phyloP scores from a whole-genome alignment of 257 asterid species.

The Phtheirospermum japonicum region DNA sequence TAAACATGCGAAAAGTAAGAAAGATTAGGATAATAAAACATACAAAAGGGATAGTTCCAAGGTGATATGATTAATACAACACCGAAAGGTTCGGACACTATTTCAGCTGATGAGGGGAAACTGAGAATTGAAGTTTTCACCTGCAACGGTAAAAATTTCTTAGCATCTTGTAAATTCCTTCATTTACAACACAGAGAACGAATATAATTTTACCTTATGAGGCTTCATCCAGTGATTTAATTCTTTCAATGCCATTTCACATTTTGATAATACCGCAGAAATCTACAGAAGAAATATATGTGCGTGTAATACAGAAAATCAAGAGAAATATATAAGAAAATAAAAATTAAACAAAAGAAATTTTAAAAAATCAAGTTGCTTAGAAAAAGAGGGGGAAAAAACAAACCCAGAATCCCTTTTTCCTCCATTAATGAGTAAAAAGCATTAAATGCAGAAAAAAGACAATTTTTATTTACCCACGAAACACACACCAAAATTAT shows the following conservation, averaged over 20 bases:
- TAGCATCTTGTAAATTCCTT: background rate
- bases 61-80: slow-evolving; percentile 77
- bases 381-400: background rate
- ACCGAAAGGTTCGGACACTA: slow-evolving; percentile 83
- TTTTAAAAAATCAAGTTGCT: background rate
- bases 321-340: background rate
- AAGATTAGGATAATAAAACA: background rate
- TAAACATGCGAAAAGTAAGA: no score
- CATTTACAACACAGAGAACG: background rate
- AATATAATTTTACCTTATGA: slow-evolving; percentile 46
- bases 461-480: background rate
- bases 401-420: background rate
- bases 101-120: slow-evolving; percentile 78
- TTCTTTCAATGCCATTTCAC: slow-evolving; percentile 62
- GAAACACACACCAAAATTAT: background rate
- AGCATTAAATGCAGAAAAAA: slow-evolving; percentile 26
- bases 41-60: slow-evolving; percentile 78
- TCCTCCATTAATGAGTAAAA: slow-evolving; percentile 16
- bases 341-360: background rate
- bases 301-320: background rate
- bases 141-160: slow-evolving; percentile 35
- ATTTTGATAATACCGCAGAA: slow-evolving; percentile 39
- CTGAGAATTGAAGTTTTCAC: slow-evolving; percentile 51
- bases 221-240: slow-evolving; percentile 70
- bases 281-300: slow-evolving; percentile 35